Percentiles rank a stretch among this genome's conserved stretches.
Conservation (phyloP, 73 alveolate species). For the Paramecium sonneborni region DNA sequence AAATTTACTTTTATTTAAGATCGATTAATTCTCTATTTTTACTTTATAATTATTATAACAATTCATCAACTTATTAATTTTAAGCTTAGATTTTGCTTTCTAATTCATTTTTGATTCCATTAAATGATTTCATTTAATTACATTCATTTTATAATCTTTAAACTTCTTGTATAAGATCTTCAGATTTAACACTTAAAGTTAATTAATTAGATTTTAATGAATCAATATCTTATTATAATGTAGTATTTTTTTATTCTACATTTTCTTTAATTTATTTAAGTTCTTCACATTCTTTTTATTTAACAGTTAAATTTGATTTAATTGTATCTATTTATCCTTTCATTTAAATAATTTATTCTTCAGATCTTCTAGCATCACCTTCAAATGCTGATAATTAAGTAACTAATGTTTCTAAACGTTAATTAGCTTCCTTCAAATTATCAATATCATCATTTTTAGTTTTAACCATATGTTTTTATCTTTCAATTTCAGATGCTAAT, state of each 20-base stretch:
- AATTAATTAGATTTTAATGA: background rate
- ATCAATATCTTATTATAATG: background rate
- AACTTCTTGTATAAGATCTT: background rate
- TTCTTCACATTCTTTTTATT: slow-evolving; percentile 49
- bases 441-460: slow-evolving; percentile 41
- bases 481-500: slow-evolving; percentile 46
- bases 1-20: background rate
- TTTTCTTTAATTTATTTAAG: slow-evolving; percentile 14
- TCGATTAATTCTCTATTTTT: slow-evolving; percentile 32
- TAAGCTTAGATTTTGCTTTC: background rate
- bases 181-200: background rate
- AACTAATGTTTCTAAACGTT: slow-evolving; percentile 7
- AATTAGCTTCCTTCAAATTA: background rate
- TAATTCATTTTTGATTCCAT: slow-evolving; percentile 4
- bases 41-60: background rate
- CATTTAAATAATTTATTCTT: slow-evolving; percentile 1
- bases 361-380: slow-evolving; percentile 54
- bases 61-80: background rate
- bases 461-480: slow-evolving; percentile 32
- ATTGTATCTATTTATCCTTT: background rate
- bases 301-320: background rate
- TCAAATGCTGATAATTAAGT: background rate
- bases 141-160: slow-evolving; percentile 17
- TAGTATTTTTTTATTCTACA: background rate
- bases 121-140: background rate